phyloP scores from a whole-genome alignment of 2,329 filamentous ascomycete genomes.

The Penicillium sp. region DNA sequence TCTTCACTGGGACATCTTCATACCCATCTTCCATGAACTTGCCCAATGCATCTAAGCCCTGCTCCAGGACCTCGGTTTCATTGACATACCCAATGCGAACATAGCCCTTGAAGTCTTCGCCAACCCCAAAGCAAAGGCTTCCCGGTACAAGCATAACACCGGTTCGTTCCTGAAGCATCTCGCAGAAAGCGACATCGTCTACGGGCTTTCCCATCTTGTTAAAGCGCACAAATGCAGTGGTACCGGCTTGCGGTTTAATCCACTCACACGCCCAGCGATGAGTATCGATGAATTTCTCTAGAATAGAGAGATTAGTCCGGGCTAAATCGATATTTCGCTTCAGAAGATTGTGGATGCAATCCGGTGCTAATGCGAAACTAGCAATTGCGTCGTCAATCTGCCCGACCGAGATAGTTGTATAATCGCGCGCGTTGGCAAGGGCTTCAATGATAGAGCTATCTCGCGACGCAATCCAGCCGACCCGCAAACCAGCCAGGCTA shows the following conservation, averaged over 20 bases:
- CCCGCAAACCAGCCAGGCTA: slow-evolving; percentile 73
- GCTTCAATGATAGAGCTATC: slow-evolving; percentile 60
- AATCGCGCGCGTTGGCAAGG: slow-evolving; percentile 67
- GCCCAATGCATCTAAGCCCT: slow-evolving; percentile 58
- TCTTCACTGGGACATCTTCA: slow-evolving; percentile 48
- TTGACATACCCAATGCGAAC: slow-evolving; percentile 75
- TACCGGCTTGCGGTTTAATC: slow-evolving; percentile 73
- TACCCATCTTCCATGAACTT: slow-evolving; percentile 57
- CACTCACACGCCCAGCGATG: slow-evolving; percentile 65
- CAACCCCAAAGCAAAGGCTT: slow-evolving; percentile 66
- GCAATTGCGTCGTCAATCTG: slow-evolving; percentile 77
- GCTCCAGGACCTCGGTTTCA: slow-evolving; percentile 65
- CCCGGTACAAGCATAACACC: slow-evolving; percentile 75
- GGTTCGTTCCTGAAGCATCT: slow-evolving; percentile 63
- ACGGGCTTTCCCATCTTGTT: slow-evolving; percentile 59
- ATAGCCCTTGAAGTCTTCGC: slow-evolving; percentile 67
- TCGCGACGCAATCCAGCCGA: slow-evolving; percentile 78
- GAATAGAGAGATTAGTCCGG: slow-evolving; percentile 61
- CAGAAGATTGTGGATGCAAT: slow-evolving; percentile 63
- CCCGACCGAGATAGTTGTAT: slow-evolving; percentile 84
- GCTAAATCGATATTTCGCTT: slow-evolving; percentile 65
- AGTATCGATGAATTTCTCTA: slow-evolving; percentile 66
- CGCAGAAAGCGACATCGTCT: slow-evolving; percentile 70
- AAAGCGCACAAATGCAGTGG: slow-evolving; percentile 74
- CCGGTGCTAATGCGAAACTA: slow-evolving; percentile 65